These are phyloP conservation scores for Penicillium sp. DNA, from an alignment of 2,329 filamentous ascomycete species.

Conservation along the genomic window DNA sequence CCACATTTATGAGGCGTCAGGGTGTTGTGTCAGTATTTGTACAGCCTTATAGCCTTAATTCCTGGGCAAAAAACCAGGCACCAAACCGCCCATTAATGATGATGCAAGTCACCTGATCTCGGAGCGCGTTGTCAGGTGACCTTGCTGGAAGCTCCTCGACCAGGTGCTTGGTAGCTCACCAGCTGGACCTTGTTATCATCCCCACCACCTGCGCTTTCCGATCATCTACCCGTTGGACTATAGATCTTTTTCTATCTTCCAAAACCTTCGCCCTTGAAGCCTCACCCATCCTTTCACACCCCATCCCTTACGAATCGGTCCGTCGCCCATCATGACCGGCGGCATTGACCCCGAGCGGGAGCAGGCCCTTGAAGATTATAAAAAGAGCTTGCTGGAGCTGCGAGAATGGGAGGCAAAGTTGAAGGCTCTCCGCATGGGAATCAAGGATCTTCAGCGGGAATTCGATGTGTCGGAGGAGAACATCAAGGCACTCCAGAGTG, in stretches of 20 bases:
- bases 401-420: constrained; percentile 99
- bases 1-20: constrained; percentile 6
- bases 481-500: constrained; percentile 98
- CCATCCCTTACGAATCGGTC: constrained; percentile 17
- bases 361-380: constrained; percentile 78
- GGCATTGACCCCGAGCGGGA: constrained; percentile 61
- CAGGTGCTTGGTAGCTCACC: constrained; percentile 38
- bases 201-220: constrained; percentile 27
- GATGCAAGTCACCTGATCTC: constrained; percentile 28
- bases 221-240: constrained; percentile 21
- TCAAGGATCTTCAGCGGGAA: constrained; percentile 92
- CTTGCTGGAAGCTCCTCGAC: constrained; percentile 30
- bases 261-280: constrained; percentile 4
- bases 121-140: constrained; percentile 27
- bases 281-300: constrained; percentile 2
- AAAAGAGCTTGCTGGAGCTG: constrained; percentile 85
- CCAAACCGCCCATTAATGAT: not conserved
- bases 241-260: constrained; percentile 10
- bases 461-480: constrained; percentile 98
- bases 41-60: constrained; percentile 21
- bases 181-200: constrained; percentile 28
- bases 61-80: constrained; percentile 14
- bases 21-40: not conserved
- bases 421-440: constrained; percentile 89
- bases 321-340: constrained; percentile 44